Evolutionary conservation across 1,284 basidiomycete genomes (phyloP).

Genomic region (Ganoderma boninense): DNA sequence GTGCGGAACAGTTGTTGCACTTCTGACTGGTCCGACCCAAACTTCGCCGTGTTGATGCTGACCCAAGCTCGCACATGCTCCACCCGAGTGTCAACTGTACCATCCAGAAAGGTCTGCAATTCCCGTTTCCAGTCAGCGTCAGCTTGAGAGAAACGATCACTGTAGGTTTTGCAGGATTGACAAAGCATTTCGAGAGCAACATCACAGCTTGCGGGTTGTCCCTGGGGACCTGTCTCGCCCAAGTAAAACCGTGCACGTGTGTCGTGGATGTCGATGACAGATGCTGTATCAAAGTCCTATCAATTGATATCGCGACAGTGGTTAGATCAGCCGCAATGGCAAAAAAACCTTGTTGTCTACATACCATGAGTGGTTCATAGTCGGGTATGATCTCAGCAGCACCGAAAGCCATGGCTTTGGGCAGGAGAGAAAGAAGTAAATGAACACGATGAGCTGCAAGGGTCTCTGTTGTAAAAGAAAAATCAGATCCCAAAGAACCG

Average conservation of each 20-base stretch:
- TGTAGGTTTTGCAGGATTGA: slow-evolving; percentile 43
- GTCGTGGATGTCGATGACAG: slow-evolving; percentile 47
- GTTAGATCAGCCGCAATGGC: background rate
- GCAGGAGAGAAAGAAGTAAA: slow-evolving; percentile 50
- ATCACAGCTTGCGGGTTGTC: slow-evolving; percentile 41
- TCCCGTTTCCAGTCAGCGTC: slow-evolving; percentile 53
- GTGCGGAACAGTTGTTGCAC: slow-evolving; percentile 55
- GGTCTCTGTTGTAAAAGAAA: slow-evolving; percentile 51
- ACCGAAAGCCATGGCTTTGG: slow-evolving; percentile 56
- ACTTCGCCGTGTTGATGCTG: slow-evolving; percentile 51
- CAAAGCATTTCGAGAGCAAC: slow-evolving; percentile 40
- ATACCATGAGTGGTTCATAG: slow-evolving; percentile 58
- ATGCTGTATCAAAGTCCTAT: slow-evolving; percentile 61
- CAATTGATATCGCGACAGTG: background rate
- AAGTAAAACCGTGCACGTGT: slow-evolving; percentile 48
- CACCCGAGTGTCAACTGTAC: slow-evolving; percentile 50
- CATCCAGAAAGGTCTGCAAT: slow-evolving; percentile 48
- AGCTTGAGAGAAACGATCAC: slow-evolving; percentile 39
- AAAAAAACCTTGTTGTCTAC: background rate
- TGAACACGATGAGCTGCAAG: slow-evolving; percentile 62
- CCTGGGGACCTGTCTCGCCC: slow-evolving; percentile 28
- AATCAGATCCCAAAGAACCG: background rate
- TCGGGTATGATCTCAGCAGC: slow-evolving; percentile 54
- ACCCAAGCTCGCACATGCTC: slow-evolving; percentile 60
- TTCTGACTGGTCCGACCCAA: slow-evolving; percentile 51